Base-by-base conservation (phyloP, 176 grass and related monocot species). In the Ensete ventricosum region DNA sequence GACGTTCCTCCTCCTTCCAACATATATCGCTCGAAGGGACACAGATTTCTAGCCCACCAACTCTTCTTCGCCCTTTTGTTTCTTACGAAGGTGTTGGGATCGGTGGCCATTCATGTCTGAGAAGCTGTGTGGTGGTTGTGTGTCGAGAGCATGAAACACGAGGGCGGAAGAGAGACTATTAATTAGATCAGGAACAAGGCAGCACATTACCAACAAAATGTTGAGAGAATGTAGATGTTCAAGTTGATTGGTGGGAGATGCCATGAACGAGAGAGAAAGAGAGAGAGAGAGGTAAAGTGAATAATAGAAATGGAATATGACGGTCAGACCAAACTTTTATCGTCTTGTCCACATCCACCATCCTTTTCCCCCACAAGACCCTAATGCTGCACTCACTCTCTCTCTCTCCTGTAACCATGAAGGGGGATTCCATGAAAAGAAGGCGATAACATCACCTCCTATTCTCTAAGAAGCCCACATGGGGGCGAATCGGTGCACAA, bases 261-360 rank as follows among this genome's bases (percentile, higher is more conserved):
- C 62, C 13, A 57, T 57, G 2, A 8, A 52, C 43, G 25, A 62
- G 71, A 29, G 9, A 24, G 27, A 62, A n/a, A 74, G 9, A 68
- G 49, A 14, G 29, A 50, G 14, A 27, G 79, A 83, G 84, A 69
- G 19, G 67, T 81, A 43, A 43, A 43, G 81, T n/a, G 3, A 81
- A 22, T 73, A 87, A 81, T 77, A 78, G 81, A 87, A 83, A 74
- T 73, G 50, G 73, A 81, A 73, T 43, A 83, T 77, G 67, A 81
- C 81, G 23, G 75, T 54, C 74, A 69, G 17, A 11, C 58, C 0
- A 23, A 1, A 53, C 54, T 75, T 81, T 81, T 72, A 48, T 82
- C 79, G 82, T 76, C 65, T 59, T 79, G 86, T 88, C 82, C 54
- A 80, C 77, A 78, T 88, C 86, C 63, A 54, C 62, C 67, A 7